Evolutionary conservation across 805 yeast species (phyloP).

Genomic region (Wickerhamiella azyma): DNA sequence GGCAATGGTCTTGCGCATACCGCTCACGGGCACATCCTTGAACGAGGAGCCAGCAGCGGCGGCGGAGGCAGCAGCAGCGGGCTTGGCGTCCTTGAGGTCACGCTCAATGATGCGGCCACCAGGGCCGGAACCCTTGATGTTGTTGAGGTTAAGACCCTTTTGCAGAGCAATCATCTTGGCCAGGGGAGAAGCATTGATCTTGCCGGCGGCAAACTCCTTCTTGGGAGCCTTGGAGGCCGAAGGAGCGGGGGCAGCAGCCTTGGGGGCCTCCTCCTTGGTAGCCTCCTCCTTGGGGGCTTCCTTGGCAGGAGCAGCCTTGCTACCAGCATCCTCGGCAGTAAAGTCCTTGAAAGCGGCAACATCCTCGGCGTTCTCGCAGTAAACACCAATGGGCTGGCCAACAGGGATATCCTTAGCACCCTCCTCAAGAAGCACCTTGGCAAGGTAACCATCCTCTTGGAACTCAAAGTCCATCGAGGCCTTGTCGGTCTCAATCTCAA

Average conservation of each 20-base stretch:
- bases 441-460: constrained; percentile 88
- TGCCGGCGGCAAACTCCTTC: constrained; percentile 36
- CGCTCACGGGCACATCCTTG: constrained; percentile 73
- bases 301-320: constrained; percentile 23
- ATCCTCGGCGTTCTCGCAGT: constrained; percentile 73
- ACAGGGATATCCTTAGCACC: constrained; percentile 89
- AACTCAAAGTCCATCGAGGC: constrained; percentile 97
- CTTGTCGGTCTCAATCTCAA: constrained; percentile 95
- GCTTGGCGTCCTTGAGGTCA: constrained; percentile 67
- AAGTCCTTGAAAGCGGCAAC: constrained; percentile 81
- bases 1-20: constrained; percentile 91
- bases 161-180: constrained; percentile 91
- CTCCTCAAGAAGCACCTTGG: constrained; percentile 50
- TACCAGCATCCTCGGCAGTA: constrained; percentile 67
- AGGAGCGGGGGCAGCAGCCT: no score
- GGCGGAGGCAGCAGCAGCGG: constrained; percentile 28
- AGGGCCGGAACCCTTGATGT: constrained; percentile 87
- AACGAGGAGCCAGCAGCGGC: constrained; percentile 44
- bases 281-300: constrained; percentile 11
- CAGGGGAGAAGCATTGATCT: constrained; percentile 87
- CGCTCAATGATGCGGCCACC: constrained; percentile 83
- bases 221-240: constrained; percentile 35
- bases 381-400: constrained; percentile 92
- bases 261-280: constrained; percentile 23
- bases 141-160: constrained; percentile 75